Percentiles rank a stretch among this genome's conserved stretches.
Conservation (phyloP, 257 asterid species). For the Ilex asprella region DNA sequence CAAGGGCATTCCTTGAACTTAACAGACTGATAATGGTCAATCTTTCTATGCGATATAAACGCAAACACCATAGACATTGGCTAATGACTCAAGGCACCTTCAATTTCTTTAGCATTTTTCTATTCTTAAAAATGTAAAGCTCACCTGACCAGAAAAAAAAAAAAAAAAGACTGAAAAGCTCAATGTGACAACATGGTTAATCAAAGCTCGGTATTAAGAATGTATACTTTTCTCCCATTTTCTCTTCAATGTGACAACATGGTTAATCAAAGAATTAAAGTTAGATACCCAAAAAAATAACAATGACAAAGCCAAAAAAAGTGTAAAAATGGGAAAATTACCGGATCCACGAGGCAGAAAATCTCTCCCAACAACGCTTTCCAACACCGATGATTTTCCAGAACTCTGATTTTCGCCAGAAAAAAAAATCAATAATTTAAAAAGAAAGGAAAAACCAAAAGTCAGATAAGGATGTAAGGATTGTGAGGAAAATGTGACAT, state of each 20-base stretch:
- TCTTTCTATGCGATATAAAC: too few relatives aligned
- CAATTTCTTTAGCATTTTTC: too few relatives aligned
- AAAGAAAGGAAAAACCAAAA: background rate
- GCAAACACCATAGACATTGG: too few relatives aligned
- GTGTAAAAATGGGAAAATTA: constrained; percentile 10
- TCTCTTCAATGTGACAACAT: background rate
- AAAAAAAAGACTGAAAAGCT: too few relatives aligned
- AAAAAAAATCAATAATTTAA: constrained; percentile 1
- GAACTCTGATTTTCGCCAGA: constrained; percentile 55
- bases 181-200: too few relatives aligned
- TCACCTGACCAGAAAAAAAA: too few relatives aligned
- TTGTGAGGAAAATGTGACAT: background rate
- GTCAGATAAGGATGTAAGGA: background rate
- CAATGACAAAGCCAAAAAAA: background rate
- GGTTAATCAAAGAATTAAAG: constrained; percentile 5
- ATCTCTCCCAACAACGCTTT: constrained; percentile 97
- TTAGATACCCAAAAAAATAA: constrained; percentile 3
- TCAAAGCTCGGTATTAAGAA: too few relatives aligned
- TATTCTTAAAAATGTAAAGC: too few relatives aligned
- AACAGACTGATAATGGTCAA: too few relatives aligned
- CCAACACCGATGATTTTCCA: constrained; percentile 93
- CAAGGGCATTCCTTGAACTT: too few relatives aligned
- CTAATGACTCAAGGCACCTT: too few relatives aligned
- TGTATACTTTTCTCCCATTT: background rate
- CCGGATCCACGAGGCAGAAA: constrained; percentile 99